phyloP scores from a whole-genome alignment of 129 eudicot species.

The Chrysanthemum makinoi region DNA sequence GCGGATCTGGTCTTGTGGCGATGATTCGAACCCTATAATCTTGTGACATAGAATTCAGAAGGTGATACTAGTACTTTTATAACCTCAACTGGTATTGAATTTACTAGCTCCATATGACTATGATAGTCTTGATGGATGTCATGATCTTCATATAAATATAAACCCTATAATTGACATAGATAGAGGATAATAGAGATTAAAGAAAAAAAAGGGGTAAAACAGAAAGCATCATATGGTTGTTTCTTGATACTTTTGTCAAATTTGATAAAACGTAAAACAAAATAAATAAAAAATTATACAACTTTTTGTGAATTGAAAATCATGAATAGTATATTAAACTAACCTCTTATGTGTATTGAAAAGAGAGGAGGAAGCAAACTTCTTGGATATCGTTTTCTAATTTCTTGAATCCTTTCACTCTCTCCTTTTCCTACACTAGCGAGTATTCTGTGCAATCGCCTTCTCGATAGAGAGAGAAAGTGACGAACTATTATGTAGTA shows the following conservation, averaged over 20 bases:
- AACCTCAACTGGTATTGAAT: background rate
- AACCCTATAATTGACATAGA: constrained; percentile 37
- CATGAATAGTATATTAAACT: constrained; percentile 27
- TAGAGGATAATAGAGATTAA: constrained; percentile 32
- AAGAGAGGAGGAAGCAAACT: constrained; percentile 22
- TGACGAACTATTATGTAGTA: constrained; percentile 14
- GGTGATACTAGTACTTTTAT: background rate
- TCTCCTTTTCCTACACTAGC: constrained; percentile 20
- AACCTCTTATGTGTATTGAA: constrained; percentile 41
- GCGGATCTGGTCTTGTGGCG: constrained; percentile 77
- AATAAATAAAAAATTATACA: background rate
- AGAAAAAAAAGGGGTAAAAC: constrained; percentile 34
- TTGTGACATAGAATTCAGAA: constrained; percentile 72
- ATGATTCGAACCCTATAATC: too few species aligned
- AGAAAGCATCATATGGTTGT: constrained; percentile 35
- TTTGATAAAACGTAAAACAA: background rate
- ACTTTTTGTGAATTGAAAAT: constrained; percentile 34
- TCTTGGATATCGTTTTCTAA: constrained; percentile 33
- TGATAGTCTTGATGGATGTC: constrained; percentile 22
- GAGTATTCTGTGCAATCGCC: constrained; percentile 68
- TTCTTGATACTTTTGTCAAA: constrained; percentile 32
- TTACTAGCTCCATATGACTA: constrained; percentile 52
- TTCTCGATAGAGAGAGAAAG: constrained; percentile 49
- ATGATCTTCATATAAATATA: constrained; percentile 18
- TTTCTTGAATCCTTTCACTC: constrained; percentile 30